phyloP scores from a whole-genome alignment of 2,329 filamentous ascomycete genomes.

The Trichophyton schoenleinii region DNA sequence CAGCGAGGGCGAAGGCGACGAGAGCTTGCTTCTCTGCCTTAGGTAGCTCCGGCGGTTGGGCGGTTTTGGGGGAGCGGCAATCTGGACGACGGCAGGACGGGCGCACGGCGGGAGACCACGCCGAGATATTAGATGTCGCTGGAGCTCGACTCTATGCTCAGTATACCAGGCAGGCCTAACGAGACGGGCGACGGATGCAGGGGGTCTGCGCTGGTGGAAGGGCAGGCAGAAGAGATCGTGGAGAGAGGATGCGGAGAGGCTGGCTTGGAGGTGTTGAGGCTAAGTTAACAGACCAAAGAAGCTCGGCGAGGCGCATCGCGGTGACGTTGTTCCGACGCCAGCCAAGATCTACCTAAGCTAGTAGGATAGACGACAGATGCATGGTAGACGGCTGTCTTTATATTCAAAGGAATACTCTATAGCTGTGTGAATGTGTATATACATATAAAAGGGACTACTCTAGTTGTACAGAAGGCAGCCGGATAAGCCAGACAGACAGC shows the following conservation, averaged over 20 bases:
- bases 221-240: background rate
- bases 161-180: background rate
- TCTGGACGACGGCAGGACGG: background rate
- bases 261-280: background rate
- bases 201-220: background rate
- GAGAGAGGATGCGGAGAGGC: background rate
- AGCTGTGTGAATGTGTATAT: background rate
- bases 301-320: conserved; percentile 1
- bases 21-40: background rate
- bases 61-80: background rate
- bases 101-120: background rate
- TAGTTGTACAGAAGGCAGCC: conserved; percentile 5
- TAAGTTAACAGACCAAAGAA: background rate
- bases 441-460: background rate
- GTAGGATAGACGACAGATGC: background rate
- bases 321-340: background rate
- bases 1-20: background rate
- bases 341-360: background rate
- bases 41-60: background rate
- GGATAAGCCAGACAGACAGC: conserved; percentile 9
- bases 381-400: background rate
- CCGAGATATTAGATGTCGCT: background rate
- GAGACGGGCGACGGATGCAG: background rate
- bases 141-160: background rate
- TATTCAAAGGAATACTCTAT: background rate